phyloP scores from a whole-genome alignment of 164 flowering plant genomes.

The Kalanchoe fedtschenkoi region DNA sequence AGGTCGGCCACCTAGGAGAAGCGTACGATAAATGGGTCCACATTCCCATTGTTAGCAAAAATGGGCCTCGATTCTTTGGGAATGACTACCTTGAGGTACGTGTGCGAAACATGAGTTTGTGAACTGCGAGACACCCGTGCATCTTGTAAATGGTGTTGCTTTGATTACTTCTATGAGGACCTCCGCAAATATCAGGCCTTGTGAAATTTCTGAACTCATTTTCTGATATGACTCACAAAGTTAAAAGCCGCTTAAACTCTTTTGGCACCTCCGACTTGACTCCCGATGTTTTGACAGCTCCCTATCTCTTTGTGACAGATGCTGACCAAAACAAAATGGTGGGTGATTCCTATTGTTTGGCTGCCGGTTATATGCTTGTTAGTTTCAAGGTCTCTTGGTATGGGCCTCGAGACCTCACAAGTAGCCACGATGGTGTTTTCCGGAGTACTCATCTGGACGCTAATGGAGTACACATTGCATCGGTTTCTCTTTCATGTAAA shows the following conservation, averaged over 20 bases:
- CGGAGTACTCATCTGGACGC: constrained; percentile 75
- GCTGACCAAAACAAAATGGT: constrained; percentile 78
- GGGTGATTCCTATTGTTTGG: constrained; percentile 68
- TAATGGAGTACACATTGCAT: constrained; percentile 68
- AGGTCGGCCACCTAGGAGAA: constrained; percentile 99
- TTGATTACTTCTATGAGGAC: too few species aligned
- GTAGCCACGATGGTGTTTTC: constrained; percentile 25
- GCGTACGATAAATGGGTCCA: constrained; percentile 90
- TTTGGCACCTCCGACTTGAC: background rate
- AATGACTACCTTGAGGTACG: constrained; percentile 80
- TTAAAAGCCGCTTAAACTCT: background rate
- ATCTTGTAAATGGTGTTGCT: background rate
- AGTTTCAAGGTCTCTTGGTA: constrained; percentile 29
- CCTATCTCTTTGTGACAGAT: constrained; percentile 28
- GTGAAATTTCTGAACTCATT: background rate
- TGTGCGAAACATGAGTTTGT: background rate
- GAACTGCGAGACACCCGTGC: background rate
- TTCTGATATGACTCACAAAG: background rate
- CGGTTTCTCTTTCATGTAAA: constrained; percentile 91
- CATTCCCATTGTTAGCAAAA: constrained; percentile 79
- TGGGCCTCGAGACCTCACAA: constrained; percentile 44
- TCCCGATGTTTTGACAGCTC: background rate
- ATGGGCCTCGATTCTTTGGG: constrained; percentile 81
- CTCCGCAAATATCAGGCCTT: background rate
- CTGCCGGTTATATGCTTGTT: constrained; percentile 62